phyloP scores from a whole-genome alignment of 495 filamentous ascomycete species.

The Neohortaea acidophila region DNA sequence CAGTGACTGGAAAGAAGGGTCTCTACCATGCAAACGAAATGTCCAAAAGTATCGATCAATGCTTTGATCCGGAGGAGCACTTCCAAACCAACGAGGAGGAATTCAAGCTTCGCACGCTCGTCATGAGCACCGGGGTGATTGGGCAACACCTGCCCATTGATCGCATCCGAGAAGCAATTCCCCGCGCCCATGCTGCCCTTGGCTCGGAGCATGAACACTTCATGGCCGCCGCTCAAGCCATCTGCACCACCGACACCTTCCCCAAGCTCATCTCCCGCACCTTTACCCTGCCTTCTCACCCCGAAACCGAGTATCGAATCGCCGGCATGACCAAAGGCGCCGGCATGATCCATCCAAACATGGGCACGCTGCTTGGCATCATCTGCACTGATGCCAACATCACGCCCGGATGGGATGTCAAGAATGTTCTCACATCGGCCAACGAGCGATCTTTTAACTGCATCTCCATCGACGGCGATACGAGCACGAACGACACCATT shows the following conservation, averaged over 20 bases:
- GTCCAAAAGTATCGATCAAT: conserved; percentile 61
- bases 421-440: no score
- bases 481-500: conserved; percentile 91
- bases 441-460: conserved; percentile 72
- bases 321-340: conserved; percentile 97
- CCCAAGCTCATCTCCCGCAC: conserved; percentile 80
- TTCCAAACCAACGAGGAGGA: conserved; percentile 30
- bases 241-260: conserved; percentile 98
- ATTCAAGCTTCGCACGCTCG: conserved; percentile 53
- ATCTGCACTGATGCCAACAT: conserved; percentile 88
- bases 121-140: conserved; percentile 98
- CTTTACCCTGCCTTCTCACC: conserved; percentile 74
- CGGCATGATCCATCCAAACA: conserved; percentile 99
- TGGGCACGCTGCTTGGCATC: conserved; percentile 90
- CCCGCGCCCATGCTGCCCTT: conserved; percentile 52
- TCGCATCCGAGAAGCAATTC: conserved; percentile 75
- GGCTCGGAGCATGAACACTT: conserved; percentile 68
- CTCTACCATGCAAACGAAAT: conserved; percentile 77
- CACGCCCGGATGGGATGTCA: no score
- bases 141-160: conserved; percentile 83
- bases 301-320: conserved; percentile 58
- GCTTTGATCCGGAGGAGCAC: conserved; percentile 27
- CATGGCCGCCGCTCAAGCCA: conserved; percentile 74
- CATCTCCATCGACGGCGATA: conserved; percentile 93
- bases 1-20: conserved; percentile 84